Base-by-base conservation (phyloP, 2,329 filamentous ascomycete genomes). In the Pseudogymnoascus sp. region DNA sequence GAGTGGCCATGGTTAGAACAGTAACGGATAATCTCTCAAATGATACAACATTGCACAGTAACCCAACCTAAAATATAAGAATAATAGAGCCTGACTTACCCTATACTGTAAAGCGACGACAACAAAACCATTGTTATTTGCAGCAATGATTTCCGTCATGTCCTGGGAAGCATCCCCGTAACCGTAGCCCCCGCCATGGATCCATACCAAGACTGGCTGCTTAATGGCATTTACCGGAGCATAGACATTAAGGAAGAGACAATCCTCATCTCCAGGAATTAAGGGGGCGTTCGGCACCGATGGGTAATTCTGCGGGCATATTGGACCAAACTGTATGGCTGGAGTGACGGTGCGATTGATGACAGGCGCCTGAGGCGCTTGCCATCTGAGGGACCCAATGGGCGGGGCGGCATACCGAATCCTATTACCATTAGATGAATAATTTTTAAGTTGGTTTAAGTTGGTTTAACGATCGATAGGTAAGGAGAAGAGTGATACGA, bases 71-170 rank as follows among this genome's bases (percentile, higher is more conserved):
- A 17, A 10, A 10, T 19, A 40, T 40, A n/a, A 40, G 36, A 40
- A 13, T 38, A 38, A 40, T n/a, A 40, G 38, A 2, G n/a, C n/a
- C 9, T n/a, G 8, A 19, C 38, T 40, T 40, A 40, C 38, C 38
- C 80, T 71, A 65, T 82, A 82, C 65, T 82, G 78, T 33, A 82
- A 79, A 3, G 76, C 70, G n/a, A 82, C 78, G 10, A 70, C 74
- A 42, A 82, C 70, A 63, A 82, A 82, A 2, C 70, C 71, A 64
- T 81, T 78, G 19, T 75, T 70, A 64, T 79, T 81, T 4, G 75
- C 75, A 50, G 78, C 78, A 60, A 82, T 78, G 76, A 78, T 69
- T 72, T 71, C n/a, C 26, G 64, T 59, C 38, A 40, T 40, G n/a
- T 67, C 60, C 40, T 62, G 21, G 28, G 19, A n/a, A 8, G 42